These are phyloP conservation scores for Talaromyces sp. DNA, from an alignment of 2,329 filamentous ascomycete genomes.

Conservation along the genomic window DNA sequence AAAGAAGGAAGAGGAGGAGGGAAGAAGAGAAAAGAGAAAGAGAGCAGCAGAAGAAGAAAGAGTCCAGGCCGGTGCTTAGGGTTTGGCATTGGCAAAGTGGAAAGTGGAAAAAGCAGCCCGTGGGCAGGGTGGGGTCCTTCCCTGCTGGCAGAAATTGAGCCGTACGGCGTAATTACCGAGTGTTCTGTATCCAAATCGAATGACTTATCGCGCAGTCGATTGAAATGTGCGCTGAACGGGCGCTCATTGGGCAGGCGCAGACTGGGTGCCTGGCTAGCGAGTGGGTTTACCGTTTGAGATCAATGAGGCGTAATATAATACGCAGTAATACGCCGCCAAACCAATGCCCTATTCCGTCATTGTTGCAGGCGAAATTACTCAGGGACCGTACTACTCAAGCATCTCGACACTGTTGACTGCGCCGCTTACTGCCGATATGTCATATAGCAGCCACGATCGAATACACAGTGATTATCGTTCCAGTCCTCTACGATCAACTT, in stretches of 20 bases:
- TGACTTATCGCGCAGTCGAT: background rate
- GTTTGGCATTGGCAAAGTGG: background rate
- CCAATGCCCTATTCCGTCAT: conserved; percentile 2
- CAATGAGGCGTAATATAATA: conserved; percentile 9
- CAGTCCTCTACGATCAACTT: background rate
- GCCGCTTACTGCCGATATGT: background rate
- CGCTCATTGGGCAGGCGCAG: background rate
- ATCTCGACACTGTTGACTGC: background rate
- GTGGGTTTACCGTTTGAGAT: conserved; percentile 8
- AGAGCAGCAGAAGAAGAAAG: background rate
- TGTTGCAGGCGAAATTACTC: conserved; percentile 1
- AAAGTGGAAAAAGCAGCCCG: background rate
- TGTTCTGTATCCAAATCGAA: background rate
- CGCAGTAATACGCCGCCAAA: background rate
- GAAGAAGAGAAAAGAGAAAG: background rate
- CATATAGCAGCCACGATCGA: background rate
- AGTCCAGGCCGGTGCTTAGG: conserved; percentile 9
- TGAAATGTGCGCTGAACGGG: background rate
- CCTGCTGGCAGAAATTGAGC: background rate
- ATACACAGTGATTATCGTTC: background rate
- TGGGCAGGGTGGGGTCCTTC: conserved; percentile 8
- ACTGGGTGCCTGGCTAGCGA: background rate
- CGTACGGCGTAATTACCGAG: conserved; percentile 2
- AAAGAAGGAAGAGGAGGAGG: conserved; percentile 10
- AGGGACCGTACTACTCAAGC: background rate